These are phyloP conservation scores for Termitomyces sp. DNA, from an alignment of 768 basidiomycete species.

Conservation along the genomic window DNA sequence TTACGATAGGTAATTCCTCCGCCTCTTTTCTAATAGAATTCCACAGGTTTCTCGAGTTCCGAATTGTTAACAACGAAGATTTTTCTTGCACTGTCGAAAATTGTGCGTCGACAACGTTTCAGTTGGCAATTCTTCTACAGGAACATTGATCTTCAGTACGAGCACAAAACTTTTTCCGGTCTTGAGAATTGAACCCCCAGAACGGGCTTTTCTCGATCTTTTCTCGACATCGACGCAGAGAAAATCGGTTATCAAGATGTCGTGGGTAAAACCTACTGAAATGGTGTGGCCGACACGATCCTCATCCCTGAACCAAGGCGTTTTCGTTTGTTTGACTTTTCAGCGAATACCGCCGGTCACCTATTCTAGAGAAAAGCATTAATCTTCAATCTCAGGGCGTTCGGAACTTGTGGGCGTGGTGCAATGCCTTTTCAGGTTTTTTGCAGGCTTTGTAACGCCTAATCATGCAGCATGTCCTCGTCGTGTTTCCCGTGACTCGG, in stretches of 20 bases:
- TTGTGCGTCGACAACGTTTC: neutral
- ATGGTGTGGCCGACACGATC: conserved; percentile 4
- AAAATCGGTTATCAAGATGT: neutral
- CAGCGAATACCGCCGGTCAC: neutral
- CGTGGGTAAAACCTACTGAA: neutral
- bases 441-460: too few species aligned
- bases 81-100: too few species aligned
- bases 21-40: neutral
- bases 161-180: neutral
- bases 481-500: too few species aligned
- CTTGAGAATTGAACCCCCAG: neutral
- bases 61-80: neutral
- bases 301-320: conserved; percentile 6
- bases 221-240: neutral
- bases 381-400: neutral
- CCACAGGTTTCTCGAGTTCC: neutral
- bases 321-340: conserved; percentile 11
- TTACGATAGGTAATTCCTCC: neutral
- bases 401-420: too few species aligned
- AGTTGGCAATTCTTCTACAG: neutral
- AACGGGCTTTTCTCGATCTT: neutral
- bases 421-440: too few species aligned
- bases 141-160: neutral
- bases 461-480: too few species aligned
- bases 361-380: neutral